Evolutionary conservation across 2,329 filamentous ascomycete species (phyloP), one percentile per base, ranked within the genome.

Genomic region (Orbilia quercus): DNA sequence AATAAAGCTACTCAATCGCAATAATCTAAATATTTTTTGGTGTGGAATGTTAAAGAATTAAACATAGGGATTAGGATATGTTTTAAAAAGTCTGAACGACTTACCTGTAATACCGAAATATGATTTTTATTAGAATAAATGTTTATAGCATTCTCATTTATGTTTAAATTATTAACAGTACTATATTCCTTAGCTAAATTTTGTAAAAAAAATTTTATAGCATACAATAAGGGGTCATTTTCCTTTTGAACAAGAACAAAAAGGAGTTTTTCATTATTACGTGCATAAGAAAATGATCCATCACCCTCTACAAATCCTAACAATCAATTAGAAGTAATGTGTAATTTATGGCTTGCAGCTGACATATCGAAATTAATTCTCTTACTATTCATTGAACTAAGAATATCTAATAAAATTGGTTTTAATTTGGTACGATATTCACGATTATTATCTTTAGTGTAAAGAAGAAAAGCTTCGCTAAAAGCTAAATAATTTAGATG

Each of bases 1-100:
- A 63, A 63, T 48, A 54, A 20, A 11, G 16, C 31, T 63, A 58
- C 28, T 51, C 47, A 53, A 53, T 63, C 47, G 18, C 22, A 63
- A 22, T 63, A 63, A 54, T 53, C 58, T 53, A 63, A 54, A 31
- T 63, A 31, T 58, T 63, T 63, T 53, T 63, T 60, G 14, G 18
- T 36, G 20, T 31, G 25, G 11, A n/a, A 40, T 48, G 42, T 31
- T 14, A 42, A 25, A 28, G 7, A 28, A 44, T 44, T 25, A 40
- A 31, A 38, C 14, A 59, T 48, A 59, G 36, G 54, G 36, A 59
- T 44, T 45, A 42, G 36, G 14, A 59, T 18, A 23, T 18, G 18
- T 47, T 42, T n/a, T 55, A 55, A 55, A 23, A 60, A 60, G 22
- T 40, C 7, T 40, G 9, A 53, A 60, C 14, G 7, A 53, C 42